phyloP scores from a whole-genome alignment of 495 filamentous ascomycete species.

The Aspergillus campestris region DNA sequence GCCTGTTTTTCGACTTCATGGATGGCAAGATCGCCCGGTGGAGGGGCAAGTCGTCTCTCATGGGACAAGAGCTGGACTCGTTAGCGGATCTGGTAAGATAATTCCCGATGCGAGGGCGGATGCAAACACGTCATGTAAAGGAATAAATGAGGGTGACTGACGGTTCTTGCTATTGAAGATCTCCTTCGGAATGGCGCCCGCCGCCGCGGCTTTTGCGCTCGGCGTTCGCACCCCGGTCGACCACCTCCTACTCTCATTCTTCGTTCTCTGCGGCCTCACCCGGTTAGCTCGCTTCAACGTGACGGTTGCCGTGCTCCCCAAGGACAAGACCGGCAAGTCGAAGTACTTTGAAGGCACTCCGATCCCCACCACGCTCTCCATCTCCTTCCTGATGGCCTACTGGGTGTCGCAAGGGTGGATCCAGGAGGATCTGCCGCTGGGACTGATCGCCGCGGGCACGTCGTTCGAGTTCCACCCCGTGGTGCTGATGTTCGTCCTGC shows the following conservation, averaged over 20 bases:
- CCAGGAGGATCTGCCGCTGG: conserved; percentile 64
- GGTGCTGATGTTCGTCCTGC: conserved; percentile 67
- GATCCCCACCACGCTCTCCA: conserved; percentile 78
- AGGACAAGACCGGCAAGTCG: conserved; percentile 83
- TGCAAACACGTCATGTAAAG: not conserved
- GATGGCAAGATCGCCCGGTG: conserved; percentile 94
- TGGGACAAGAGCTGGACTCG: conserved; percentile 98
- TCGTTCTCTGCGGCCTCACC: conserved; percentile 91
- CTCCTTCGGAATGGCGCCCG: conserved; percentile 90
- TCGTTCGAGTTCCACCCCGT: conserved; percentile 81
- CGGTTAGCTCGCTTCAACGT: conserved; percentile 97
- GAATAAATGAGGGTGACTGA: not conserved
- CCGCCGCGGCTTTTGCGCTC: conserved; percentile 77
- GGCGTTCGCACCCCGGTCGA: conserved; percentile 82
- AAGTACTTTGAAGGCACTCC: conserved; percentile 95
- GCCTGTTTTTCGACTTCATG: conserved; percentile 97
- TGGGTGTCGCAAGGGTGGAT: conserved; percentile 79
- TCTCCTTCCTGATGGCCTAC: conserved; percentile 79
- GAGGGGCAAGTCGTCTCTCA: conserved; percentile 89
- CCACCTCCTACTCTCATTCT: conserved; percentile 76
- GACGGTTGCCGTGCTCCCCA: conserved; percentile 77
- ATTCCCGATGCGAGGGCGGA: not conserved
- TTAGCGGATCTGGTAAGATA: conserved; percentile 79
- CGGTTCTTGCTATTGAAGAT: conserved; percentile 47
- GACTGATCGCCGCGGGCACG: conserved; percentile 55